These are phyloP conservation scores for Cupressus sempervirens DNA, from an alignment of 75 land plant species.

Conservation along the genomic window DNA sequence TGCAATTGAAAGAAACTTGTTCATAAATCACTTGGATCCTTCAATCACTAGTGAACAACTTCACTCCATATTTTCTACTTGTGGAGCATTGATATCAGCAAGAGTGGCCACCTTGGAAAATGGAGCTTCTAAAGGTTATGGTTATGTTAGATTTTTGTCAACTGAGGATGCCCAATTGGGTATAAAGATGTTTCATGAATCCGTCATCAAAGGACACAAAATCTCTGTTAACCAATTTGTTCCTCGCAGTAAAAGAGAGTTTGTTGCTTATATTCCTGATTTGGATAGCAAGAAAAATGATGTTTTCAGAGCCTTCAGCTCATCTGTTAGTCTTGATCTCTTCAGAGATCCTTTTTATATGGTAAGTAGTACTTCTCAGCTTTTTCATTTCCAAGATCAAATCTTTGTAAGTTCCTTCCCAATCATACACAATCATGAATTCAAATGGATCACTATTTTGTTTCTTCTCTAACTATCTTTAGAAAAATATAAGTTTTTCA, in stretches of 20 bases:
- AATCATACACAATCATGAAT: too few relatives aligned
- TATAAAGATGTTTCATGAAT: background rate
- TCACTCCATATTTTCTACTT: background rate
- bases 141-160: background rate
- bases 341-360: background rate
- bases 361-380: background rate
- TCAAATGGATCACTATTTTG: too few relatives aligned
- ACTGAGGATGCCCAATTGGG: background rate
- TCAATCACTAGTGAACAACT: background rate
- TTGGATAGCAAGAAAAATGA: background rate
- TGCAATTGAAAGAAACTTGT: background rate
- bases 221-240: background rate
- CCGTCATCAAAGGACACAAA: background rate
- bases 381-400: background rate
- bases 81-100: background rate
- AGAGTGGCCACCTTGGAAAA: background rate
- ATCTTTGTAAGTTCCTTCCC: too few relatives aligned
- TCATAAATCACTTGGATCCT: background rate
- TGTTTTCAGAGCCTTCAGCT: background rate
- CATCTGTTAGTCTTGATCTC: background rate
- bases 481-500: too few relatives aligned
- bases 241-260: background rate
- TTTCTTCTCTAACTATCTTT: too few relatives aligned
- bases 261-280: background rate
- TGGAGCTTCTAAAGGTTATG: background rate